phyloP scores from a whole-genome alignment of 129 eudicot genomes.

The Centrapalus pauciflorus region DNA sequence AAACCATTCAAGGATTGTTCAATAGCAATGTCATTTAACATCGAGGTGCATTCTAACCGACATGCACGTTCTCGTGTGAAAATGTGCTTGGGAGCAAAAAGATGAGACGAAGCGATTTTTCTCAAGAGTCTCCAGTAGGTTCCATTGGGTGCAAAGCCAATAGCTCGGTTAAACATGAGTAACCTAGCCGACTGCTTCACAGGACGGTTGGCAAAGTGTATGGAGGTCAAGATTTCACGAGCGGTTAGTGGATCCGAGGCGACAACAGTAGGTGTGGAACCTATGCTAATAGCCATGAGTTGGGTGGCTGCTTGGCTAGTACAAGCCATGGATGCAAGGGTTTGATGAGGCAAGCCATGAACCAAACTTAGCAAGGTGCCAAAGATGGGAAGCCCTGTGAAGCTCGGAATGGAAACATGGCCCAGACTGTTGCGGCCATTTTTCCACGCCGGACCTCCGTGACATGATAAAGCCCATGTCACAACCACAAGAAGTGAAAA shows the following conservation, averaged over 20 bases:
- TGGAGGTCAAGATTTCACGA: slow-evolving; percentile 53
- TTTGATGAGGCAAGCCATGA: slow-evolving; percentile 62
- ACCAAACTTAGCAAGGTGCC: slow-evolving; percentile 49
- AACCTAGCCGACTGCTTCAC: slow-evolving; percentile 57
- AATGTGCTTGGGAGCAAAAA: slow-evolving; percentile 58
- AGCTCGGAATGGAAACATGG: slow-evolving; percentile 48
- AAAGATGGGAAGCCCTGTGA: slow-evolving; percentile 42
- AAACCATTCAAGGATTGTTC: slow-evolving; percentile 34
- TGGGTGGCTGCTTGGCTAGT: slow-evolving; percentile 26
- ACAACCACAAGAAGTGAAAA: slow-evolving; percentile 20
- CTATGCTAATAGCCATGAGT: slow-evolving; percentile 77
- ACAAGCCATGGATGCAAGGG: slow-evolving; percentile 44
- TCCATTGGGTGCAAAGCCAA: slow-evolving; percentile 71
- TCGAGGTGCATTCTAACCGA: slow-evolving; percentile 36
- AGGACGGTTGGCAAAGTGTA: slow-evolving; percentile 61
- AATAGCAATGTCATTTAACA: slow-evolving; percentile 30
- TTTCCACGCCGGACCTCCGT: slow-evolving; percentile 63
- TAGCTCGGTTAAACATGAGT: slow-evolving; percentile 70
- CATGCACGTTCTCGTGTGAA: slow-evolving; percentile 43
- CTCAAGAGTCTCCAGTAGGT: slow-evolving; percentile 63
- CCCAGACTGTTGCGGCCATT: slow-evolving; percentile 37
- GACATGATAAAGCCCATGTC: slow-evolving; percentile 37
- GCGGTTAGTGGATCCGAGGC: slow-evolving; percentile 54
- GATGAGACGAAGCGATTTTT: slow-evolving; percentile 49
- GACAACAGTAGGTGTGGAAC: slow-evolving; percentile 52